Percentiles rank a stretch among this genome's conserved stretches.
These are phyloP conservation scores for Saccharomyces pastorianus DNA, from an alignment of 1,139 yeast genomes.

Conservation along the genomic window DNA sequence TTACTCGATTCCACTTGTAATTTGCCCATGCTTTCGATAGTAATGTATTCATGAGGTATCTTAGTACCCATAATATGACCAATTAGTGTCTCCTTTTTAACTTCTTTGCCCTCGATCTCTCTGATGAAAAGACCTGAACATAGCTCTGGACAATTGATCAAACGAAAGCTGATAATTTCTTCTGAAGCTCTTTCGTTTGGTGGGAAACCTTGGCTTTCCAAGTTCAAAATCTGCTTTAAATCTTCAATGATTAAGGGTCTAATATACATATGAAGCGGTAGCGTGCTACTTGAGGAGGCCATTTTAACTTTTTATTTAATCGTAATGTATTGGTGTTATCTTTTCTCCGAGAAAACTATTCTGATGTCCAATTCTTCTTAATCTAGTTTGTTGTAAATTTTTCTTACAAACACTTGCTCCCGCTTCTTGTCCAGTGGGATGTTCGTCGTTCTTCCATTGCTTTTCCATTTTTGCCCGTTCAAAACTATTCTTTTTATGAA, in stretches of 20 bases:
- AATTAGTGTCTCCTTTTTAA: constrained; percentile 55
- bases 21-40: constrained; percentile 55
- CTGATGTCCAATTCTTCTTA: neutral
- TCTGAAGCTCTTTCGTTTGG: constrained; percentile 56
- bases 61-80: constrained; percentile 86
- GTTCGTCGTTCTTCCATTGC: neutral
- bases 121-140: constrained; percentile 81
- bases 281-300: constrained; percentile 18
- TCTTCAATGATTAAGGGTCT: constrained; percentile 76
- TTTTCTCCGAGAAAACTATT: neutral
- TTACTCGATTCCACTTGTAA: constrained; percentile 65
- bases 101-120: constrained; percentile 42
- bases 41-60: constrained; percentile 43
- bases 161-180: constrained; percentile 60
- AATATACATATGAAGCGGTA: constrained; percentile 64
- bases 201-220: constrained; percentile 69
- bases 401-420: neutral
- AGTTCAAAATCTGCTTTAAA: constrained; percentile 46
- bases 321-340: neutral
- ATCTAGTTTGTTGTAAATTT: neutral
- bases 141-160: constrained; percentile 79
- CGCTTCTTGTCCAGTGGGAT: neutral
- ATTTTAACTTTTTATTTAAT: neutral
- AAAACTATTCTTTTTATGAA: neutral
- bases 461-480: neutral